These are phyloP conservation scores for Penicillium egyptiacum DNA, from an alignment of 495 filamentous ascomycete genomes.

Conservation along the genomic window DNA sequence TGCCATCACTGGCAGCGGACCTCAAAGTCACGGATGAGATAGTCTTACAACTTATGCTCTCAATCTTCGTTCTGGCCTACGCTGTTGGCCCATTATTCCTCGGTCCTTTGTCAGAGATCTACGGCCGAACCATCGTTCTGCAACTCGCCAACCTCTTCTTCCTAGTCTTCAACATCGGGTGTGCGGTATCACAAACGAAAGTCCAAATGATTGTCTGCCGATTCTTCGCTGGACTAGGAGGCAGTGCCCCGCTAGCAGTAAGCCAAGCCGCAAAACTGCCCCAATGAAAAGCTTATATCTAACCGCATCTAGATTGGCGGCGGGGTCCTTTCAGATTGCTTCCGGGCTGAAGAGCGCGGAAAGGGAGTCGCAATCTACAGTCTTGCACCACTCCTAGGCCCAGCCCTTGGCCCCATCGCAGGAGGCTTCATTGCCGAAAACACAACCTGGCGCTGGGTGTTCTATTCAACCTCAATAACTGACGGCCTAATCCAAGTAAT, in stretches of 20 bases:
- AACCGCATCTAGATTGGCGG: constrained; percentile 48
- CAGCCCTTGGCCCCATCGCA: constrained; percentile 62
- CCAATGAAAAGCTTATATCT: neutral
- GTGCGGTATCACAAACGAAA: constrained; percentile 52
- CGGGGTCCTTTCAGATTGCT: constrained; percentile 64
- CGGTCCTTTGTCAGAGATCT: constrained; percentile 72
- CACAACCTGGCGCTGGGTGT: constrained; percentile 70
- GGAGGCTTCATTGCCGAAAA: constrained; percentile 68
- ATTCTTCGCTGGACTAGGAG: constrained; percentile 59
- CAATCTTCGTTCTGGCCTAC: constrained; percentile 75
- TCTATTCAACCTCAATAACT: constrained; percentile 62
- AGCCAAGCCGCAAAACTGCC: constrained; percentile 15
- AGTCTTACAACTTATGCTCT: constrained; percentile 60
- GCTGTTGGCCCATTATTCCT: constrained; percentile 68
- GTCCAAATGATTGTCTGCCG: constrained; percentile 55
- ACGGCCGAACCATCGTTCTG: constrained; percentile 64
- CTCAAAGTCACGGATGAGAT: constrained; percentile 59
- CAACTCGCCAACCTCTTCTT: constrained; percentile 66
- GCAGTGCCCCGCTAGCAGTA: constrained; percentile 53
- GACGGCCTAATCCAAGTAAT: constrained; percentile 60
- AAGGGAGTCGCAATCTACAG: constrained; percentile 63
- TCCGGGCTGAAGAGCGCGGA: constrained; percentile 62
- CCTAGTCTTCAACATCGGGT: constrained; percentile 57
- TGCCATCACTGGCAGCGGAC: constrained; percentile 56
- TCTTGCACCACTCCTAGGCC: constrained; percentile 65